Evolutionary conservation across 495 filamentous ascomycete genomes (phyloP).

Genomic region (Xylaria intraflava): DNA sequence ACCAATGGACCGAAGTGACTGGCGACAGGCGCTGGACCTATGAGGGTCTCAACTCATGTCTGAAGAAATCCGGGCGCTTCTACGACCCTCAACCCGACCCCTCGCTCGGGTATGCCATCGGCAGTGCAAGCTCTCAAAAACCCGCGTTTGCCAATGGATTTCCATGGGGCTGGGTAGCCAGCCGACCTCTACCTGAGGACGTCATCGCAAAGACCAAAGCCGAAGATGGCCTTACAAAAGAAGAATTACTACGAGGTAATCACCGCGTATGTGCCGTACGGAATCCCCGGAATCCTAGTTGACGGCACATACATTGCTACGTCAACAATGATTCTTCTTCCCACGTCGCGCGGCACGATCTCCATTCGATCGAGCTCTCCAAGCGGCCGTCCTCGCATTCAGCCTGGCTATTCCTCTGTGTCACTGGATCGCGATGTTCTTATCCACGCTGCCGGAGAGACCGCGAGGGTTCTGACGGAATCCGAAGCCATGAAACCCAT

Average conservation of each 20-base stretch:
- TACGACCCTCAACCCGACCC: constrained; percentile 15
- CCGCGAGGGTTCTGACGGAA: constrained; percentile 1
- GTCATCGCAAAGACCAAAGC: constrained; percentile 13
- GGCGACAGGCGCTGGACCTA: constrained; percentile 36
- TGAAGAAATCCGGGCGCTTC: constrained; percentile 22
- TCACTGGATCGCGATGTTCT: constrained; percentile 11
- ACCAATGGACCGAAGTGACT: constrained; percentile 32
- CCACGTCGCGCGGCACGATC: constrained; percentile 34
- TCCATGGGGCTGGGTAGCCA: constrained; percentile 29
- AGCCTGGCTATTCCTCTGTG: constrained; percentile 8
- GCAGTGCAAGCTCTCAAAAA: constrained; percentile 23
- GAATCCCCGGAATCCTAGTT: constrained; percentile 21
- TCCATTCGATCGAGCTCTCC: constrained; percentile 24
- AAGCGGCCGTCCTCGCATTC: constrained; percentile 5
- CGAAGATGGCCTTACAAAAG: constrained; percentile 19
- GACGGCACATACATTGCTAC: constrained; percentile 36
- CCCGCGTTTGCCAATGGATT: constrained; percentile 29
- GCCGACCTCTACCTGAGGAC: constrained; percentile 14
- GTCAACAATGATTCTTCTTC: constrained; percentile 25
- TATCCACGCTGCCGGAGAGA: constrained; percentile 7
- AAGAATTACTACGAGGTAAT: constrained; percentile 9
- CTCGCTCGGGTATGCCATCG: constrained; percentile 29
- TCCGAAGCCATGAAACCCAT: constrained; percentile 5
- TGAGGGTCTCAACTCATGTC: constrained; percentile 27
- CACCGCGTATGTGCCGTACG: constrained; percentile 7